These are phyloP conservation scores for Penicillium sp. DNA, from an alignment of 2,329 filamentous ascomycete genomes.

Conservation along the genomic window DNA sequence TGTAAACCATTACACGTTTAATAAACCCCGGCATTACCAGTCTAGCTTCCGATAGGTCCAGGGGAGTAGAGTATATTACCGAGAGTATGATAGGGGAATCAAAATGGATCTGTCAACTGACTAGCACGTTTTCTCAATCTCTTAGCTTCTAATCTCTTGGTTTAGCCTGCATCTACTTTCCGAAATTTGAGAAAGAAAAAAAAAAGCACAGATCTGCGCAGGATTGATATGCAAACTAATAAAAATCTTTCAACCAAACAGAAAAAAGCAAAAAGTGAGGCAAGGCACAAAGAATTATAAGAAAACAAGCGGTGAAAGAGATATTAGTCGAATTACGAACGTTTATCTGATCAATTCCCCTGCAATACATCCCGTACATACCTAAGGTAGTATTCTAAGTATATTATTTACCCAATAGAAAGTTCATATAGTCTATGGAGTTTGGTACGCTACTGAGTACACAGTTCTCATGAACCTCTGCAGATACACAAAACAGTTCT, in stretches of 20 bases:
- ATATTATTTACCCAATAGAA: not conserved
- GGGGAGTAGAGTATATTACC: not conserved
- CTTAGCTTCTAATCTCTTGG: not conserved
- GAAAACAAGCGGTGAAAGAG: conserved; percentile 25
- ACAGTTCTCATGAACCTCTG: conserved; percentile 8
- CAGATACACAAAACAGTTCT: conserved; percentile 2
- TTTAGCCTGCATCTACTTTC: not conserved
- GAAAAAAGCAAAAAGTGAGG: conserved; percentile 10
- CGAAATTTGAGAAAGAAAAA: not conserved
- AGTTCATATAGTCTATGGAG: not conserved
- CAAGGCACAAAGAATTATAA: not conserved
- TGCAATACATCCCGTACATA: not conserved
- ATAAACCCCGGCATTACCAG: not conserved
- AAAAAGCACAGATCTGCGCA: conserved; percentile 8
- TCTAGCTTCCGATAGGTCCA: conserved; percentile 5
- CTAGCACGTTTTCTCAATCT: not conserved
- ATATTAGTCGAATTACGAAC: conserved; percentile 11
- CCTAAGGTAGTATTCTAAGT: not conserved
- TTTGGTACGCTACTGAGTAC: not conserved
- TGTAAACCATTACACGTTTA: not conserved
- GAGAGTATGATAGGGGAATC: not conserved
- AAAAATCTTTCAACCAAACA: conserved; percentile 5
- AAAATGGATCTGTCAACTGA: conserved; percentile 20
- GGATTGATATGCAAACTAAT: conserved; percentile 3
- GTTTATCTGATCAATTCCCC: conserved; percentile 22